These are phyloP conservation scores for Centrapalus pauciflorus DNA, from an alignment of 129 eudicot species.

Conservation along the genomic window DNA sequence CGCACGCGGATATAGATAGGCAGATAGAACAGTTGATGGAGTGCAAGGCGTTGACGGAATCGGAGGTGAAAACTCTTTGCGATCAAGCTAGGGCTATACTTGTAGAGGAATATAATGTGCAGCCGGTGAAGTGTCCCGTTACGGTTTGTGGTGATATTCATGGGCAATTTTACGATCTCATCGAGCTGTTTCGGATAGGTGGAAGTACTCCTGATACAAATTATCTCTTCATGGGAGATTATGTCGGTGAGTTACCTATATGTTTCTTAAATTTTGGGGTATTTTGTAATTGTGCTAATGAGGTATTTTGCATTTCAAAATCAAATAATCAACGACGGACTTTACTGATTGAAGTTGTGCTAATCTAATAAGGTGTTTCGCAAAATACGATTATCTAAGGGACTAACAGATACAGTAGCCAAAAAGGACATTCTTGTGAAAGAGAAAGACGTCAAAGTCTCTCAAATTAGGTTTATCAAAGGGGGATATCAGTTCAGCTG, in stretches of 20 bases:
- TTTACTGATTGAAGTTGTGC: no score
- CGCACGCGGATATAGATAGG: slow-evolving; percentile 69
- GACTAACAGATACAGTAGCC: no score
- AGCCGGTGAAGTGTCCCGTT: slow-evolving; percentile 88
- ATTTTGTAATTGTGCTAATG: neutral
- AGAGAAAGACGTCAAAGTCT: no score
- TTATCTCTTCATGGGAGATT: slow-evolving; percentile 95
- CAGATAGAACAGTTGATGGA: slow-evolving; percentile 86
- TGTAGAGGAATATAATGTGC: slow-evolving; percentile 90
- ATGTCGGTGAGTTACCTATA: slow-evolving; percentile 55
- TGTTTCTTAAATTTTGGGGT: slow-evolving; percentile 5
- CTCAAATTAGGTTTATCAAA: no score
- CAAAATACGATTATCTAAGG: no score
- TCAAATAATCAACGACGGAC: no score
- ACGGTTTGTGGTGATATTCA: slow-evolving; percentile 88
- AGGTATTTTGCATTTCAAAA: no score
- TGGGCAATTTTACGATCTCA: slow-evolving; percentile 75
- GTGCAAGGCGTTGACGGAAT: slow-evolving; percentile 80
- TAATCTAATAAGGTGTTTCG: no score
- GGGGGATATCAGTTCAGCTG: no score
- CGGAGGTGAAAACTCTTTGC: slow-evolving; percentile 71
- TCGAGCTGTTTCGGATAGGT: slow-evolving; percentile 78
- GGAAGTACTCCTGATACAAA: slow-evolving; percentile 82
- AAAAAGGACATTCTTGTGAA: no score
- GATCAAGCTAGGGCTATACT: slow-evolving; percentile 83